A percentile compares a stretch with the other conserved stretches of the same genome.
These are phyloP conservation scores for Aspergillus homomorphus DNA, from an alignment of 495 filamentous ascomycete species.

Conservation along the genomic window DNA sequence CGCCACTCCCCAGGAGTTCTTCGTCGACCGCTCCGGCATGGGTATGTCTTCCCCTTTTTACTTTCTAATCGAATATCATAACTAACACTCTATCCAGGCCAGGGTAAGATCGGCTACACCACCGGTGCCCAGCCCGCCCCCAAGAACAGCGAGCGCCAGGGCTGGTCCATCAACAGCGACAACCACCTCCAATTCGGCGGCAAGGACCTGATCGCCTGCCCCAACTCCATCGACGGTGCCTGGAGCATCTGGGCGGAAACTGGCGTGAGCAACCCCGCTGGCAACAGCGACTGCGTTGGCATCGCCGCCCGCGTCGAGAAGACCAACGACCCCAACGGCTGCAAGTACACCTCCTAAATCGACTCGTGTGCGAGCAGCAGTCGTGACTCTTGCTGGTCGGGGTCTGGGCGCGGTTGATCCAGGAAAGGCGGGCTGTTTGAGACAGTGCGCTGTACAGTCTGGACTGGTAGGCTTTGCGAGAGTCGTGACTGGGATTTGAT, in stretches of 20 bases:
- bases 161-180: constrained; percentile 39
- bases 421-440: too few relatives aligned
- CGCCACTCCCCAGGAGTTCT: constrained; percentile 44
- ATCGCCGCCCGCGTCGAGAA: constrained; percentile 36
- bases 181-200: constrained; percentile 44
- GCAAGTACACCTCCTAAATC: constrained; percentile 54
- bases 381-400: too few relatives aligned
- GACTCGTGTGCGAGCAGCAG: too few relatives aligned
- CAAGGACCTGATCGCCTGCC: constrained; percentile 46
- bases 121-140: constrained; percentile 36
- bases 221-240: constrained; percentile 43
- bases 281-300: constrained; percentile 43
- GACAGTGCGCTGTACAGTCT: too few relatives aligned
- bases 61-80: not conserved
- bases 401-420: too few relatives aligned
- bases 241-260: constrained; percentile 48
- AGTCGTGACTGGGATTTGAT: too few relatives aligned
- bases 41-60: constrained; percentile 20
- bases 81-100: constrained; percentile 27
- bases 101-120: constrained; percentile 50
- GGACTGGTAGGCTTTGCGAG: too few relatives aligned
- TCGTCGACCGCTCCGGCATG: constrained; percentile 54
- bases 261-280: constrained; percentile 42
- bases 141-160: constrained; percentile 39
- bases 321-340: constrained; percentile 33